These are phyloP conservation scores for Leptographium radiaticola DNA, from an alignment of 2,329 filamentous ascomycete species.

Conservation along the genomic window DNA sequence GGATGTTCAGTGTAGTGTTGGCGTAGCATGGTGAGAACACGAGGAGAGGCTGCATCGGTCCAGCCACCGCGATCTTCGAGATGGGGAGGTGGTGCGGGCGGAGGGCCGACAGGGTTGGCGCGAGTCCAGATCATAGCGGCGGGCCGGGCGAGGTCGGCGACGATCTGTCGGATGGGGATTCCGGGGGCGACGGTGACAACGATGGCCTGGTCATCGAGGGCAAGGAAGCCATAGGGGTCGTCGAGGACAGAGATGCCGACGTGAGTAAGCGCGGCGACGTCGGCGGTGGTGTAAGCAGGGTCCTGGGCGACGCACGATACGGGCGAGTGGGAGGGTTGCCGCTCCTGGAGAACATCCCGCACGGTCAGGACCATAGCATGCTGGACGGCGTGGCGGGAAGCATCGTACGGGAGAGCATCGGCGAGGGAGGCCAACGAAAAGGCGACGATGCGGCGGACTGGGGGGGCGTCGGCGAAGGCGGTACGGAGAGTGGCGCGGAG, in stretches of 20 bases:
- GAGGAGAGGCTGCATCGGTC: conserved; percentile 9
- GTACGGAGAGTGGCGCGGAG: conserved; percentile 7
- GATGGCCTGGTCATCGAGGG: conserved; percentile 17
- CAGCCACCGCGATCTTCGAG: conserved; percentile 3
- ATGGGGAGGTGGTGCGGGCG: neutral
- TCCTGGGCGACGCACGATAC: conserved; percentile 16
- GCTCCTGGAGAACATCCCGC: conserved; percentile 8
- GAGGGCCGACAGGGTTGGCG: neutral
- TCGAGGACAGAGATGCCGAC: conserved; percentile 16
- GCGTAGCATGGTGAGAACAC: conserved; percentile 9
- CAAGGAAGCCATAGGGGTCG: conserved; percentile 19
- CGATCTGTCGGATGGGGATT: conserved; percentile 19
- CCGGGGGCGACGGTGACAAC: conserved; percentile 17
- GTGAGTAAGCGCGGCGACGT: conserved; percentile 12
- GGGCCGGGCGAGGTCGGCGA: conserved; percentile 20
- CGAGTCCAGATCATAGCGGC: conserved; percentile 17
- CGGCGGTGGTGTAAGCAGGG: conserved; percentile 13
- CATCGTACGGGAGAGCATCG: neutral
- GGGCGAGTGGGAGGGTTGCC: neutral
- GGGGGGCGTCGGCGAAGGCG: conserved; percentile 1
- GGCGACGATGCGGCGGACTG: conserved; percentile 9
- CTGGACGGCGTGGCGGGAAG: conserved; percentile 6
- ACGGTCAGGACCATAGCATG: conserved; percentile 12
- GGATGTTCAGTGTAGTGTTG: conserved; percentile 6
- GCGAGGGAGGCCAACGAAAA: conserved; percentile 10